Evolutionary conservation across 192 early-diverging fungal species (phyloP).

Genomic region (Coemansia sp.): DNA sequence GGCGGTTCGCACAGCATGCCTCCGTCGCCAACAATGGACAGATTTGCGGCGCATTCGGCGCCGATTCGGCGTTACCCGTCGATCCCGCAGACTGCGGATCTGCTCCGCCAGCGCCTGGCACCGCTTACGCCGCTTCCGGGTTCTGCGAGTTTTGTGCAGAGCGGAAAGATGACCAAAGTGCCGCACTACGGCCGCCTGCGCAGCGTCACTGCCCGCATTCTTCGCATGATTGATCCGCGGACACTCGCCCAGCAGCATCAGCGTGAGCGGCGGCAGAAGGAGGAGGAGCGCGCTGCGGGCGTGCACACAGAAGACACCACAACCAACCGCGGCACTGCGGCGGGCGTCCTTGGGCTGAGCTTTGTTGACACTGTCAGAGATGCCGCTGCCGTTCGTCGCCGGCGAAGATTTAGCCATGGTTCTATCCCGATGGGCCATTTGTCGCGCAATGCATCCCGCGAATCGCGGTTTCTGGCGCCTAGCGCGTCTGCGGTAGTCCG

Average conservation of each 20-base stretch:
- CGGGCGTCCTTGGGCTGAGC: constrained; percentile 30
- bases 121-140: not conserved
- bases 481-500: not conserved
- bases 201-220: constrained; percentile 44
- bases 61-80: constrained; percentile 20
- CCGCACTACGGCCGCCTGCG: constrained; percentile 54
- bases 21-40: constrained; percentile 27
- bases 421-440: constrained; percentile 22
- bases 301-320: constrained; percentile 18
- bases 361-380: constrained; percentile 31
- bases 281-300: constrained; percentile 18
- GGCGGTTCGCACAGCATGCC: constrained; percentile 46
- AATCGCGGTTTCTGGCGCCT: constrained; percentile 10
- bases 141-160: constrained; percentile 22
- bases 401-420: constrained; percentile 33
- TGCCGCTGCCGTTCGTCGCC: constrained; percentile 13
- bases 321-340: constrained; percentile 22
- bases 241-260: constrained; percentile 25
- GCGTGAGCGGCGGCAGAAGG: constrained; percentile 22
- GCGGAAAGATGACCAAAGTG: constrained; percentile 51
- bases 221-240: constrained; percentile 51
- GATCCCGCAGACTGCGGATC: constrained; percentile 14
- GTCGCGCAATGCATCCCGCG: constrained; percentile 30
- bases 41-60: constrained; percentile 3
- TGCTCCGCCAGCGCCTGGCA: constrained; percentile 4